A percentile compares a stretch with the other conserved stretches of the same genome.
Conservation (phyloP, 2,329 filamentous ascomycete species). For the Colletotrichum scovillei region DNA sequence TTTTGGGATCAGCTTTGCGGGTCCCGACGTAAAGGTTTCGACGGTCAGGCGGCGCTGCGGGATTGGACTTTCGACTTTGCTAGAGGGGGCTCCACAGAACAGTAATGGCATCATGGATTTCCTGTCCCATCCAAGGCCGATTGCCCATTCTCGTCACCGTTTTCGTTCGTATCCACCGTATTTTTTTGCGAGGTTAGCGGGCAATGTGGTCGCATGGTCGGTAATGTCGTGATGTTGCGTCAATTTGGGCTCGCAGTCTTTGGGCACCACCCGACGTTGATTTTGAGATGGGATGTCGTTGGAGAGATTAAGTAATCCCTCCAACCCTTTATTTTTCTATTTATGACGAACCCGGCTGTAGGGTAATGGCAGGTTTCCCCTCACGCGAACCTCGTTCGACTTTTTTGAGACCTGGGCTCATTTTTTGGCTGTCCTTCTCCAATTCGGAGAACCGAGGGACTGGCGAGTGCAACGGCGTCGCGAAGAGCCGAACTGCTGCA, state of each 20-base stretch:
- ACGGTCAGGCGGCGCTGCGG: not conserved
- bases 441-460: conserved; percentile 13
- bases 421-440: conserved; percentile 3
- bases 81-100: not conserved
- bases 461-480: conserved; percentile 1
- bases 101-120: not conserved
- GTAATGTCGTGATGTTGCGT: not conserved
- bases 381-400: conserved; percentile 33
- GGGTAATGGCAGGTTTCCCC: conserved; percentile 27
- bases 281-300: conserved; percentile 29
- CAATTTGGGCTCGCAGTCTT: not conserved
- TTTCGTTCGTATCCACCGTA: not conserved
- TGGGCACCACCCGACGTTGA: not conserved
- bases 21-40: not conserved
- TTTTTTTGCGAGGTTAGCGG: not conserved
- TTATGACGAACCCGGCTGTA: conserved; percentile 5
- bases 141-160: not conserved
- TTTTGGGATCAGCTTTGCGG: not conserved
- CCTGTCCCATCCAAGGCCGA: not conserved
- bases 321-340: not conserved
- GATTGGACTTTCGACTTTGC: not conserved
- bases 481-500: not conserved
- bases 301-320: conserved; percentile 28
- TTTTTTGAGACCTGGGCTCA: conserved; percentile 24
- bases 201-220: not conserved